A percentile compares a stretch with the other conserved stretches of the same genome.
These are phyloP conservation scores for Nicotiana attenuata DNA, from an alignment of 257 asterid genomes.

Conservation along the genomic window DNA sequence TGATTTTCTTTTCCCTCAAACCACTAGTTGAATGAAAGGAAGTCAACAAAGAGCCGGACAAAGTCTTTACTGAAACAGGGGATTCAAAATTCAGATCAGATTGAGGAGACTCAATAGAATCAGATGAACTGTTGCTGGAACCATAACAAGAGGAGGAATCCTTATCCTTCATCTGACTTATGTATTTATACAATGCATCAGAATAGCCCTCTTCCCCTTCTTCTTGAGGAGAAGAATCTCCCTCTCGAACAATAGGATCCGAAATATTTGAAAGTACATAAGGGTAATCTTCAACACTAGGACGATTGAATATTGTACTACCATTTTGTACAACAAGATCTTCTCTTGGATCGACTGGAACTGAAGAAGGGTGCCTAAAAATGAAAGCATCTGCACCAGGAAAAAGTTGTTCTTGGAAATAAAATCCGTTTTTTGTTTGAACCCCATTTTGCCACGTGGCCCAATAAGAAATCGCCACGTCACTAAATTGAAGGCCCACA, in stretches of 20 bases:
- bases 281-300: slow-evolving; percentile 1
- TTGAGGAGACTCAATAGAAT: slow-evolving; percentile 3
- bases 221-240: not conserved
- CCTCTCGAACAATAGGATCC: not conserved
- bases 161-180: slow-evolving; percentile 30
- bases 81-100: slow-evolving; percentile 17
- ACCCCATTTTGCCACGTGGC: too few species aligned
- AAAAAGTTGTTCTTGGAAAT: not conserved
- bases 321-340: not conserved
- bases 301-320: not conserved
- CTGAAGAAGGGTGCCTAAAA: slow-evolving; percentile 2
- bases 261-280: not conserved
- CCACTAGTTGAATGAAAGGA: slow-evolving; percentile 12
- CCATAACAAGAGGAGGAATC: not conserved
- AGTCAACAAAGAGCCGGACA: not conserved
- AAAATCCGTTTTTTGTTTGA: too few species aligned
- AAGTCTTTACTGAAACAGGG: not conserved
- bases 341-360: not conserved
- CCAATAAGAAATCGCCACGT: too few species aligned
- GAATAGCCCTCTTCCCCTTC: slow-evolving; percentile 19
- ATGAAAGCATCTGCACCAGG: not conserved
- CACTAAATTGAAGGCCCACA: too few species aligned
- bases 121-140: slow-evolving; percentile 13
- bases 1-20: slow-evolving; percentile 18
- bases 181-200: slow-evolving; percentile 28